Conservation (phyloP, 169 alveolate genomes). For the Toxoplasma gondii region DNA sequence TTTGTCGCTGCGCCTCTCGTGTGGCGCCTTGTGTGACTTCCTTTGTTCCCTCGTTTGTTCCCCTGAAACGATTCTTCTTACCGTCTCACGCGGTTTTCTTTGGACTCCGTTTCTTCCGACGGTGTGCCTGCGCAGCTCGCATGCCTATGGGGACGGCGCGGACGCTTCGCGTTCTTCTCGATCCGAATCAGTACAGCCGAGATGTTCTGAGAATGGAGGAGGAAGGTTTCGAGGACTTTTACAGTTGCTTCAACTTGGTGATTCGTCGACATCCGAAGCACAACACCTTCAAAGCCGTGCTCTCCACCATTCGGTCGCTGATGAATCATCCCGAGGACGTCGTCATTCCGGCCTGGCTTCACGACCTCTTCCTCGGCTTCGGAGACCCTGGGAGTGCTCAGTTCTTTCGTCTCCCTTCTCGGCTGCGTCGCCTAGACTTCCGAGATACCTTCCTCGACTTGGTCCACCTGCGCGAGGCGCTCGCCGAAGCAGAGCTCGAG, state of each 20-base stretch:
- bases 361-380: slow-evolving; percentile 83
- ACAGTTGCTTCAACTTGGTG: slow-evolving; percentile 81
- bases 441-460: slow-evolving; percentile 70
- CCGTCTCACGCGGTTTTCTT: no score
- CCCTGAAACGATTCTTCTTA: no score
- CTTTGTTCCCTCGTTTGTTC: no score
- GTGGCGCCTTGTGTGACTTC: no score
- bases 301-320: slow-evolving; percentile 83
- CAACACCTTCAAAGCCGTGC: slow-evolving; percentile 88
- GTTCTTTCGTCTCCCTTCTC: slow-evolving; percentile 70
- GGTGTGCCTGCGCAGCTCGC: slow-evolving; percentile 12
- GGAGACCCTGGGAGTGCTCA: slow-evolving; percentile 77
- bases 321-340: slow-evolving; percentile 81
- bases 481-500: slow-evolving; percentile 62
- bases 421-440: slow-evolving; percentile 66
- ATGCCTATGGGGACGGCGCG: slow-evolving; percentile 77
- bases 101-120: no score
- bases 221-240: slow-evolving; percentile 33
- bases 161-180: slow-evolving; percentile 81
- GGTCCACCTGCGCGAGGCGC: slow-evolving; percentile 66
- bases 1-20: no score
- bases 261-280: slow-evolving; percentile 88
- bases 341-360: slow-evolving; percentile 81
- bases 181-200: slow-evolving; percentile 55
- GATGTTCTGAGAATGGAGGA: slow-evolving; percentile 44